Conservation (phyloP, 352 stramenopile genomes). For the Paralagenidium karlingii region DNA sequence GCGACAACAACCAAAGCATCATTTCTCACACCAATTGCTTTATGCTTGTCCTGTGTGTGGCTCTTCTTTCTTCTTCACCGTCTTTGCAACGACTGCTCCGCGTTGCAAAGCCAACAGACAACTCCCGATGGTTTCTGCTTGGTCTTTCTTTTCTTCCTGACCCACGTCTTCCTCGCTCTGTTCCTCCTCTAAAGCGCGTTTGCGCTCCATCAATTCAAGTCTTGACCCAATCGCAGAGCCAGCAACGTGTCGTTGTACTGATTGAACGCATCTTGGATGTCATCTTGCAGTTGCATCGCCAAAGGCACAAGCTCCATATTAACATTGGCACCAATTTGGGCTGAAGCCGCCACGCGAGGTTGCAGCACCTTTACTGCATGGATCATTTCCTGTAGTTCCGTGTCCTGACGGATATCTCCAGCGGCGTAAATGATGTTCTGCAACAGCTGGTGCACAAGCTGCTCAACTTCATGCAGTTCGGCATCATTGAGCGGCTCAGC, state of each 20-base stretch:
- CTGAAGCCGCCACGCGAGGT: slow-evolving; percentile 65
- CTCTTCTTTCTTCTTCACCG: too few species aligned
- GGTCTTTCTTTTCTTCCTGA: too few species aligned
- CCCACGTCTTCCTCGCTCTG: too few species aligned
- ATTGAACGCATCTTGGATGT: slow-evolving; percentile 85
- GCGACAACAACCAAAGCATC: too few species aligned
- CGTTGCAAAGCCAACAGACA: too few species aligned
- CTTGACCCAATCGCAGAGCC: slow-evolving; percentile 71
- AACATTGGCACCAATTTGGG: slow-evolving; percentile 77
- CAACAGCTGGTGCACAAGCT: slow-evolving; percentile 76
- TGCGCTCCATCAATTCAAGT: slow-evolving; percentile 42
- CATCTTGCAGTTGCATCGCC: slow-evolving; percentile 83
- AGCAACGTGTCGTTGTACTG: slow-evolving; percentile 86
- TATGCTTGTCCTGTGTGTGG: too few species aligned
- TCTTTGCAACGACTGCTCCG: too few species aligned
- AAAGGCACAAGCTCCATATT: slow-evolving; percentile 82
- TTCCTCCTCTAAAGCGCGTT: too few species aligned
- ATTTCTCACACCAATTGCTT: too few species aligned
- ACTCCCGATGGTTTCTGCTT: too few species aligned
- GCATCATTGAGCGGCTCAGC: slow-evolving; percentile 76
- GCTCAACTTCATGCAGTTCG: slow-evolving; percentile 83
- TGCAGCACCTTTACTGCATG: slow-evolving; percentile 81
- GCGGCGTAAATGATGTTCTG: slow-evolving; percentile 85
- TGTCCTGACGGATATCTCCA: slow-evolving; percentile 79
- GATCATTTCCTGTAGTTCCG: slow-evolving; percentile 84